phyloP scores from a whole-genome alignment of 306 rosid species.

The Trifolium subterraneum region DNA sequence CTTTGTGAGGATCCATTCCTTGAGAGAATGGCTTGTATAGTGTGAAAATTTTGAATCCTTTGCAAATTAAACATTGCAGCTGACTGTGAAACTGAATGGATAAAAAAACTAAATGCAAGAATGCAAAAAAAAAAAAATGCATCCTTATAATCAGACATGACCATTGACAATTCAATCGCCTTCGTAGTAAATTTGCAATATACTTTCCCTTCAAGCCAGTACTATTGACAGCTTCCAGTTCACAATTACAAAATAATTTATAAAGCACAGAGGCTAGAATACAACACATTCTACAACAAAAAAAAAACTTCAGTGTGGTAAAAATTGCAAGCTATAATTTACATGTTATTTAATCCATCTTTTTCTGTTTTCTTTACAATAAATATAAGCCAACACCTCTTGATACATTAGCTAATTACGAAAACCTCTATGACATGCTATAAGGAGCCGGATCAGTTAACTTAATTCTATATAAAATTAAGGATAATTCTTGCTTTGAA shows the following conservation, averaged over 20 bases:
- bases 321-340: constrained; percentile 40
- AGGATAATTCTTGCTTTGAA: constrained; percentile 28
- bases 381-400: constrained; percentile 29
- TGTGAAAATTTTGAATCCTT: neutral
- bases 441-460: constrained; percentile 47
- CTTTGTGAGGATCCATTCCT: neutral
- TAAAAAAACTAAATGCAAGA: neutral
- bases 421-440: constrained; percentile 45
- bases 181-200: constrained; percentile 2
- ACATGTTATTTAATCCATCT: constrained; percentile 45
- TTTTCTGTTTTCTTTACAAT: constrained; percentile 47
- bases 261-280: constrained; percentile 11
- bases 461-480: constrained; percentile 38
- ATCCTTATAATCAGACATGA: neutral
- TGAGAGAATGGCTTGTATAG: neutral
- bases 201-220: neutral
- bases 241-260: neutral
- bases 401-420: constrained; percentile 40
- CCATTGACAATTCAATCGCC: neutral
- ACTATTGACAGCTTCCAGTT: neutral
- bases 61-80: neutral
- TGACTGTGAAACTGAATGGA: neutral
- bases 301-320: constrained; percentile 12
- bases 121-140: neutral
- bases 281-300: neutral